Evolutionary conservation across 2,329 filamentous ascomycete species (phyloP).

Genomic region (Colletotrichum euphorbiae): DNA sequence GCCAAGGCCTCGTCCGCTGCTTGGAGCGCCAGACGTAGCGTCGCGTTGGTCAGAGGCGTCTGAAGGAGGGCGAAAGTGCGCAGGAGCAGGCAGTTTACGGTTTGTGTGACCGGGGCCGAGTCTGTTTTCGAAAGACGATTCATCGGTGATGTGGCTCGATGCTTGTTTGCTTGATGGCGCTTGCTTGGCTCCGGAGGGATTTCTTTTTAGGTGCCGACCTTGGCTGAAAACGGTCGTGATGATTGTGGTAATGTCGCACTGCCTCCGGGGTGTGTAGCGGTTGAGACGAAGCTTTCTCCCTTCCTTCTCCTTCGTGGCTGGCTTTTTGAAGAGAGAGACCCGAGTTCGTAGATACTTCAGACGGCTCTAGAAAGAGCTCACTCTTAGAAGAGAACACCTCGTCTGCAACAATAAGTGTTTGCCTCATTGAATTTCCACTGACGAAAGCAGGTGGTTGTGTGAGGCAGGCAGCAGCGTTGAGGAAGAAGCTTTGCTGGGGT

Average conservation of each 20-base stretch:
- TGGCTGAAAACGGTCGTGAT: slow-evolving; percentile 26
- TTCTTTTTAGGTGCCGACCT: background rate
- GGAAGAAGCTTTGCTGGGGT: slow-evolving; percentile 13
- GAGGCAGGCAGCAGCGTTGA: background rate
- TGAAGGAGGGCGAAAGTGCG: slow-evolving; percentile 36
- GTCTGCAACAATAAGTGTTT: background rate
- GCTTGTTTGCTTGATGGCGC: background rate
- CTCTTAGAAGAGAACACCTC: background rate
- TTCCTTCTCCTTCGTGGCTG: background rate
- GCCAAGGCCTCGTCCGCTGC: slow-evolving; percentile 41
- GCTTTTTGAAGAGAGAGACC: background rate
- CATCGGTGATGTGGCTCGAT: slow-evolving; percentile 20
- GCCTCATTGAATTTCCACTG: background rate
- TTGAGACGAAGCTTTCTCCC: background rate
- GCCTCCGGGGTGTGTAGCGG: slow-evolving; percentile 4
- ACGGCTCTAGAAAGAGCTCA: background rate
- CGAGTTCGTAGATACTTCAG: background rate
- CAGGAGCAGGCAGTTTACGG: slow-evolving; percentile 38
- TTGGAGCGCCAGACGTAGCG: slow-evolving; percentile 37
- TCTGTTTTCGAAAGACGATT: slow-evolving; percentile 34
- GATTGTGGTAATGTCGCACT: slow-evolving; percentile 7
- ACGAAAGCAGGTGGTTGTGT: background rate
- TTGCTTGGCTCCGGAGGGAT: background rate
- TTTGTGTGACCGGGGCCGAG: slow-evolving; percentile 35
- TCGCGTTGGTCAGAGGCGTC: slow-evolving; percentile 27